Percentiles rank a stretch among this genome's conserved stretches.
Conservation (phyloP, 2,329 filamentous ascomycete genomes). For the Aspergillus proliferans region DNA sequence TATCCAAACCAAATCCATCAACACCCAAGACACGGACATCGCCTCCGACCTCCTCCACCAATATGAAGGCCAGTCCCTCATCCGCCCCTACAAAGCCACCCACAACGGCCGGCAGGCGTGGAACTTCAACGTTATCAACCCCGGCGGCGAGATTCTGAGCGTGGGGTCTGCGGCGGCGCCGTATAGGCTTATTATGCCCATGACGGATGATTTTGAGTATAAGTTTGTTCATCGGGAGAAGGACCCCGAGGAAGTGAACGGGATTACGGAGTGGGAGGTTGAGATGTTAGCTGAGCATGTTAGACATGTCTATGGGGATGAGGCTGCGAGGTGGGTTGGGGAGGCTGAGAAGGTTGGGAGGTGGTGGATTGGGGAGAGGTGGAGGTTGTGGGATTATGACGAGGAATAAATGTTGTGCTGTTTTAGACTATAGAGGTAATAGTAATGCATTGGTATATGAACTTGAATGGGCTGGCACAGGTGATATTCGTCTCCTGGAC, state of each 20-base stretch:
- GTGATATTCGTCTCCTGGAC: too few species aligned
- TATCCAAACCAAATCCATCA: slow-evolving; percentile 35
- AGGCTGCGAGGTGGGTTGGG: slow-evolving; percentile 29
- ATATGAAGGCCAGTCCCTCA: slow-evolving; percentile 45
- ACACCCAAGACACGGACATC: slow-evolving; percentile 22
- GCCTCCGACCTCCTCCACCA: slow-evolving; percentile 38
- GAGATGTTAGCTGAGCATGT: slow-evolving; percentile 21
- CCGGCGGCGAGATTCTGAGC: slow-evolving; percentile 47
- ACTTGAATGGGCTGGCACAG: too few species aligned
- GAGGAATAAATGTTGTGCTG: not conserved
- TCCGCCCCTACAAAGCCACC: slow-evolving; percentile 33
- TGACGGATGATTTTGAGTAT: slow-evolving; percentile 62
- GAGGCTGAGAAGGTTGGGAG: slow-evolving; percentile 31
- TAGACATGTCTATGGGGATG: slow-evolving; percentile 21
- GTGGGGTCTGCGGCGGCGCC: slow-evolving; percentile 71
- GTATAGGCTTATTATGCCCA: slow-evolving; percentile 64
- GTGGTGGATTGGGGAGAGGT: slow-evolving; percentile 35
- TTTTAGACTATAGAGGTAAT: too few species aligned
- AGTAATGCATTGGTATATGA: too few species aligned
- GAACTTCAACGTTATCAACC: slow-evolving; percentile 32
- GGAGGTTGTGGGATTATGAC: slow-evolving; percentile 5
- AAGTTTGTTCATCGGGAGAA: slow-evolving; percentile 29
- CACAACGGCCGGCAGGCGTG: slow-evolving; percentile 29
- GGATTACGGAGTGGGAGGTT: slow-evolving; percentile 28
- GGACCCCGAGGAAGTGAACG: slow-evolving; percentile 30